Evolutionary conservation across 73 alveolate species (phyloP).

Genomic region (Paramecium sonneborni): DNA sequence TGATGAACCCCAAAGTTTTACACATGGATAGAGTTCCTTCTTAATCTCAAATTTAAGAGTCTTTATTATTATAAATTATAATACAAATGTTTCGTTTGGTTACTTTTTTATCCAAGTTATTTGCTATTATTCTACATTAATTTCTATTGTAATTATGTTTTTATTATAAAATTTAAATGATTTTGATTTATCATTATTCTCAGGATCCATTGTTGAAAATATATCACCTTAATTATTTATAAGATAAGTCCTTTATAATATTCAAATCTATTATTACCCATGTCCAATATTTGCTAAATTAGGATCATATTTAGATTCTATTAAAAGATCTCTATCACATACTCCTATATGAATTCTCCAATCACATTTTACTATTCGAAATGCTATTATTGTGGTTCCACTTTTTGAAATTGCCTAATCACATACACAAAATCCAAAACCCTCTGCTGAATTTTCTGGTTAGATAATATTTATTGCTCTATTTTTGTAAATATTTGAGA

Average conservation of each 20-base stretch:
- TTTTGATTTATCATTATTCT: not conserved
- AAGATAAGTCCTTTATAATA: not conserved
- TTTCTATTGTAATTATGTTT: not conserved
- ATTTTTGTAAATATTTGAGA: not conserved
- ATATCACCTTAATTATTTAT: not conserved
- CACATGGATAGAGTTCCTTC: not conserved
- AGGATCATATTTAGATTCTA: not conserved
- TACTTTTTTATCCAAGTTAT: not conserved
- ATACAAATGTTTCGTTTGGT: not conserved
- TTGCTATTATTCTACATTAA: not conserved
- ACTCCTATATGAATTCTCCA: not conserved
- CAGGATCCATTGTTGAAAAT: not conserved
- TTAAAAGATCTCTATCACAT: not conserved
- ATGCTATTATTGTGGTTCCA: not conserved
- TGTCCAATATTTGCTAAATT: not conserved
- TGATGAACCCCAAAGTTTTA: not conserved
- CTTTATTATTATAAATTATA: not conserved
- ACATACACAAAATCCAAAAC: not conserved
- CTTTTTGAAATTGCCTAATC: not conserved
- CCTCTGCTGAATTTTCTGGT: not conserved
- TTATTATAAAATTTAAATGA: not conserved
- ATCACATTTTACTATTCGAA: not conserved
- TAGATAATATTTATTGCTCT: not conserved
- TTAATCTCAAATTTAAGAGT: not conserved
- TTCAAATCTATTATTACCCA: not conserved